Evolutionary conservation across 352 stramenopile genomes (phyloP).

Genomic region (Globisporangium nagaii): DNA sequence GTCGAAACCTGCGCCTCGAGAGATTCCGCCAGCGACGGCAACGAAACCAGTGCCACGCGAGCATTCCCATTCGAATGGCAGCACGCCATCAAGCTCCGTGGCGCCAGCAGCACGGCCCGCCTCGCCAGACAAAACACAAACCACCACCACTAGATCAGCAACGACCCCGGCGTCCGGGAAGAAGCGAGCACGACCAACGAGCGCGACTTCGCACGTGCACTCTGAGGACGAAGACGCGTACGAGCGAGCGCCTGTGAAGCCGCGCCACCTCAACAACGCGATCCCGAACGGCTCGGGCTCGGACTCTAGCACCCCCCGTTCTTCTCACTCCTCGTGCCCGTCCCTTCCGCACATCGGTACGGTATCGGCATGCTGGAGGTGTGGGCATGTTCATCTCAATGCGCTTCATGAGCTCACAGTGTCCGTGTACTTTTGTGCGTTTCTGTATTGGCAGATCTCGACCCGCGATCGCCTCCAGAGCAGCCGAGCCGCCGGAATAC

Average conservation of each 20-base stretch:
- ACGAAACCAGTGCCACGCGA: neutral
- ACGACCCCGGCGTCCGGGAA: conserved; percentile 12
- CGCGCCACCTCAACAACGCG: conserved; percentile 2
- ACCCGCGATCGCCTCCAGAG: neutral
- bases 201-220: conserved; percentile 5
- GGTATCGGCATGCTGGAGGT: too few species aligned
- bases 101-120: too few species aligned
- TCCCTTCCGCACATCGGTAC: neutral
- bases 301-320: neutral
- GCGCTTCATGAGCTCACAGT: too few species aligned
- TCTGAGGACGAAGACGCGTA: neutral
- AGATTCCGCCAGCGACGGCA: neutral
- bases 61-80: neutral
- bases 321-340: neutral
- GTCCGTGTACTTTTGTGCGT: too few species aligned
- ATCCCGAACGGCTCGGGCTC: conserved; percentile 3
- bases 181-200: conserved; percentile 21
- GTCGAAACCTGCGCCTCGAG: neutral
- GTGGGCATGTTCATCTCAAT: too few species aligned
- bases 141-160: neutral
- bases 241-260: conserved; percentile 16
- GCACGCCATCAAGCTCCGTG: neutral
- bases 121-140: neutral
- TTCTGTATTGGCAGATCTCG: neutral
- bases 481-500: conserved; percentile 11